phyloP scores from a whole-genome alignment of 2,329 filamentous ascomycete species.

The Stagonosporopsis vannaccii region DNA sequence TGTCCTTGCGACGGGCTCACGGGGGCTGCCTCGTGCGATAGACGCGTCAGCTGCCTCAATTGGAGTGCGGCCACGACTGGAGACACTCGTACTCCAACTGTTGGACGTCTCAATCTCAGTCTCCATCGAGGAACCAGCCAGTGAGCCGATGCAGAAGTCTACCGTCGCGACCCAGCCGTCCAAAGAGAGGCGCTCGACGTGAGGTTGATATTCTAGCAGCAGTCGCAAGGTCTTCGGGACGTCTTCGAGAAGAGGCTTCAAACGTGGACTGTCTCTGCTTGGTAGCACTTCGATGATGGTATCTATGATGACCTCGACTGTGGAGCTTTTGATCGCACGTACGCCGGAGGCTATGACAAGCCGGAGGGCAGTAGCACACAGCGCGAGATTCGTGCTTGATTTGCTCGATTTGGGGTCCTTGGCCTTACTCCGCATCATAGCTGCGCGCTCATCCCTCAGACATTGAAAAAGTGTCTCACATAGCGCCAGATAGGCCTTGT shows the following conservation, averaged over 20 bases:
- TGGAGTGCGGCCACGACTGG: conserved; percentile 43
- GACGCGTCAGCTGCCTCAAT: conserved; percentile 38
- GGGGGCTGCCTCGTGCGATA: conserved; percentile 34
- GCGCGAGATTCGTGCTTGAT: conserved; percentile 63
- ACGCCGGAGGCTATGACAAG: conserved; percentile 74
- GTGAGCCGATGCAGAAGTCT: conserved; percentile 73
- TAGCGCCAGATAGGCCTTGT: conserved; percentile 81
- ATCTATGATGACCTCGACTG: conserved; percentile 77
- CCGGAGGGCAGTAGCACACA: conserved; percentile 75
- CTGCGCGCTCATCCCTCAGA: conserved; percentile 70
- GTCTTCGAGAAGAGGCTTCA: conserved; percentile 72
- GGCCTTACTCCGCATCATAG: conserved; percentile 61
- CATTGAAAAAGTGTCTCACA: conserved; percentile 81
- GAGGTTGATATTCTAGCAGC: conserved; percentile 75
- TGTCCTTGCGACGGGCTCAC: conserved; percentile 26
- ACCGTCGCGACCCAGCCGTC: conserved; percentile 73
- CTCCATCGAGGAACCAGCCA: conserved; percentile 52
- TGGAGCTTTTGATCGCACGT: conserved; percentile 74
- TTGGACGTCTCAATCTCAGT: conserved; percentile 32
- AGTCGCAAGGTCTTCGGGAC: conserved; percentile 79
- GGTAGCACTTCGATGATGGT: conserved; percentile 81
- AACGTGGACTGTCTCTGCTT: conserved; percentile 66
- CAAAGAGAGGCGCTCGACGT: conserved; percentile 78
- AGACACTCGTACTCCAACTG: conserved; percentile 41
- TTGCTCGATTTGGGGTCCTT: conserved; percentile 41